Percentiles rank a stretch among this genome's conserved stretches.
Conservation (phyloP, 2,329 filamentous ascomycete genomes). For the Metarhizium robertsii region DNA sequence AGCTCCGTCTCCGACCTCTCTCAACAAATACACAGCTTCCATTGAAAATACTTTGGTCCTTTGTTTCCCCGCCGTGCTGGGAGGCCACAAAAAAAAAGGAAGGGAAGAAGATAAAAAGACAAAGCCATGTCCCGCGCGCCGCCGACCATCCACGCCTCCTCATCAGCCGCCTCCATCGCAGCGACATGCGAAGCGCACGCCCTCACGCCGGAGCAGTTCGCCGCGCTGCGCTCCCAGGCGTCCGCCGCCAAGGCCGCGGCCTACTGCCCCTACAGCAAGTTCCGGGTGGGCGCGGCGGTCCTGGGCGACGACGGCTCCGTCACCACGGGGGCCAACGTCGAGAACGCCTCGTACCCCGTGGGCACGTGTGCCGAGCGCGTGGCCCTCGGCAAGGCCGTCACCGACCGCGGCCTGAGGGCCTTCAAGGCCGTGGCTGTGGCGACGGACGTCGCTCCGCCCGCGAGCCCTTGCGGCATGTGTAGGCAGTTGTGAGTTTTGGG, state of each 20-base stretch:
- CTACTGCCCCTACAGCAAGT: slow-evolving; percentile 90
- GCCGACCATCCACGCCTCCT: neutral
- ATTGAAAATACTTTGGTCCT: no score
- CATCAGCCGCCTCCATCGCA: slow-evolving; percentile 14
- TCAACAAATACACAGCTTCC: no score
- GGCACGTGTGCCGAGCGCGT: slow-evolving; percentile 93
- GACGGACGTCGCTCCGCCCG: slow-evolving; percentile 63
- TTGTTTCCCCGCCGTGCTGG: no score
- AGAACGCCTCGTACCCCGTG: slow-evolving; percentile 89
- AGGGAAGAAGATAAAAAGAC: neutral
- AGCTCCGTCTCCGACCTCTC: no score
- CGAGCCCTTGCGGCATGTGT: slow-evolving; percentile 90
- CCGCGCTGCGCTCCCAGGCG: slow-evolving; percentile 51
- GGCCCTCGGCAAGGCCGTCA: slow-evolving; percentile 74
- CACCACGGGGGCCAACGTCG: slow-evolving; percentile 68
- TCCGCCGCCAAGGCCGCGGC: slow-evolving; percentile 65
- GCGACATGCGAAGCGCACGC: slow-evolving; percentile 23
- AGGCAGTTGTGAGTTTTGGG: slow-evolving; percentile 64
- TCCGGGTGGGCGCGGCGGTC: slow-evolving; percentile 79
- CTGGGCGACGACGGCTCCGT: slow-evolving; percentile 41
- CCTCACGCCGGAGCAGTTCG: slow-evolving; percentile 56
- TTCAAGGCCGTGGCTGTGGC: slow-evolving; percentile 80
- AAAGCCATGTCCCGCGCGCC: neutral
- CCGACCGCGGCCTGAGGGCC: slow-evolving; percentile 32
- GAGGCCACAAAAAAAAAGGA: neutral